Conservation (phyloP, 148 eudicot species). For the Dianthus caryophyllus region DNA sequence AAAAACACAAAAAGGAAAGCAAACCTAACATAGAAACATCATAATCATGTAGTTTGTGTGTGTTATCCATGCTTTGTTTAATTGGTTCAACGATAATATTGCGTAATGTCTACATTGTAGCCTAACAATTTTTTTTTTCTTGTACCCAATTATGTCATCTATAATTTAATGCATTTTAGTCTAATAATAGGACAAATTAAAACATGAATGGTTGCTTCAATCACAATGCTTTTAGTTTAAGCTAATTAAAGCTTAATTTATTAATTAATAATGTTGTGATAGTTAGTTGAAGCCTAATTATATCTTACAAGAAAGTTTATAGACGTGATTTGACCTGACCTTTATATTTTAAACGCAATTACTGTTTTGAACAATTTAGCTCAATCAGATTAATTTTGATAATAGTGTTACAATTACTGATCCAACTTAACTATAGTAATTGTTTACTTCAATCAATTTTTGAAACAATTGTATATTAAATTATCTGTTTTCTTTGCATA, state of each 20-base stretch:
- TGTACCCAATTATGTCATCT: constrained; percentile 11
- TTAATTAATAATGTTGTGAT: not conserved
- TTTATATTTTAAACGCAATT: too few species aligned
- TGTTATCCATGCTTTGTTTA: constrained; percentile 13
- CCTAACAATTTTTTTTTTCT: constrained; percentile 25
- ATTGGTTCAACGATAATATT: constrained; percentile 12
- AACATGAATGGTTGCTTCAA: not conserved
- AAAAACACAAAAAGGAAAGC: constrained; percentile 9
- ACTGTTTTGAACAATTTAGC: too few species aligned
- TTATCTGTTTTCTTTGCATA: too few species aligned
- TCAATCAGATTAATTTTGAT: too few species aligned
- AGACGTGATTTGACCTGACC: not conserved
- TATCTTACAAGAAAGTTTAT: not conserved
- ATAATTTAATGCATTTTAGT: not conserved
- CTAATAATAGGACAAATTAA: not conserved
- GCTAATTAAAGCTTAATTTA: constrained; percentile 5
- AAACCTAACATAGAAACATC: constrained; percentile 14
- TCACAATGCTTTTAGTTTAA: not conserved
- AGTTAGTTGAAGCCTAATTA: not conserved
- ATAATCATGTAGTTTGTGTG: constrained; percentile 7
- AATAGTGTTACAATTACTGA: too few species aligned
- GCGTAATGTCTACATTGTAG: constrained; percentile 25
- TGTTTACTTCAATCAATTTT: too few species aligned
- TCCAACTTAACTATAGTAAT: too few species aligned
- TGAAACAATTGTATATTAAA: too few species aligned